Percentiles rank a stretch among this genome's conserved stretches.
Conservation (phyloP, 2,329 filamentous ascomycete species). For the Verticillium zaregamsianum region DNA sequence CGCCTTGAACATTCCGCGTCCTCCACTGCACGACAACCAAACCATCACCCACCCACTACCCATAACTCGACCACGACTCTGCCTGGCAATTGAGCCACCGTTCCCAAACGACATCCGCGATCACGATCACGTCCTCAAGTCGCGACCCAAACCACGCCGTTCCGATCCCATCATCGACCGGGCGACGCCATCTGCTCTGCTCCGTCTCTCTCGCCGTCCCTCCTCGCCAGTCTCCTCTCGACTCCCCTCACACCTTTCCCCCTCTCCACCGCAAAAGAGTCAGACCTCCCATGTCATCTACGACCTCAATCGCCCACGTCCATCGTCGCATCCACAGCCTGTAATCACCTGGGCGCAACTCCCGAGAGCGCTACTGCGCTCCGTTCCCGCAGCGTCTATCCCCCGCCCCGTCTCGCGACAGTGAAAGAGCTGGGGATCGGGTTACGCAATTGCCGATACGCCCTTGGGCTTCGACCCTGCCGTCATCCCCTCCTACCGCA, state of each 20-base stretch:
- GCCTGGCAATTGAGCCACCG: neutral
- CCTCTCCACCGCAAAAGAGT: neutral
- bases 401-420: neutral
- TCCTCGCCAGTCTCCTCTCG: neutral
- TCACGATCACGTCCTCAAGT: neutral
- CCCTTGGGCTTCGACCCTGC: conserved; percentile 2
- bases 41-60: neutral
- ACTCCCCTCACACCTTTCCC: neutral
- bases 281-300: neutral
- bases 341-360: neutral
- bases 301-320: neutral
- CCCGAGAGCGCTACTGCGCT: neutral
- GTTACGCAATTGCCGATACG: conserved; percentile 2
- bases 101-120: neutral
- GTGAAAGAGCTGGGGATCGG: neutral
- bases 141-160: neutral
- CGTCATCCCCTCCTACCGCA: conserved; percentile 3
- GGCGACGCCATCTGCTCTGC: neutral
- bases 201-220: neutral
- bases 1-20: neutral
- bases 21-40: neutral
- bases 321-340: neutral
- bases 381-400: neutral
- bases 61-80: neutral
- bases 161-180: neutral